These are phyloP conservation scores for Fraxinus xanthoxyloides DNA, from an alignment of 305 asterid species.

Conservation along the genomic window DNA sequence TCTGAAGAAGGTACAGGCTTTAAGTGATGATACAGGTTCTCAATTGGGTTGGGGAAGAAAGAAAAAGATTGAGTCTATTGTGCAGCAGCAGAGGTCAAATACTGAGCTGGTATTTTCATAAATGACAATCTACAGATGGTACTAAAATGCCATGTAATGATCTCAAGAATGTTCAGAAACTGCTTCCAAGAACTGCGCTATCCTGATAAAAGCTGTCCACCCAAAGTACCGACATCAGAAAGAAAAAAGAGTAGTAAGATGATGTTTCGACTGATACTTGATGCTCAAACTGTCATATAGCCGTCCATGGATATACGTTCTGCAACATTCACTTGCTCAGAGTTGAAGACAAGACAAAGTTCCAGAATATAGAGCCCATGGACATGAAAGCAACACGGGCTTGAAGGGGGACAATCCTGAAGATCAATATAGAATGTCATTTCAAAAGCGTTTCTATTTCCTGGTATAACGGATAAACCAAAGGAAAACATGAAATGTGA, in stretches of 20 bases:
- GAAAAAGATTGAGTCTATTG: neutral
- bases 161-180: neutral
- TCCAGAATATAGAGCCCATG: slow-evolving; percentile 89
- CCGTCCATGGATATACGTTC: neutral
- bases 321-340: slow-evolving; percentile 58
- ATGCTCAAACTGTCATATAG: slow-evolving; percentile 3
- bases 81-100: neutral
- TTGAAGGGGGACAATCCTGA: slow-evolving; percentile 86
- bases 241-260: neutral
- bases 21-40: neutral
- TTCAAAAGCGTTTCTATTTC: slow-evolving; percentile 1
- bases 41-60: neutral
- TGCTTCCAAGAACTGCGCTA: neutral
- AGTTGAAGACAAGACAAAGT: slow-evolving; percentile 72
- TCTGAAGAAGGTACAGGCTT: neutral
- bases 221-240: neutral
- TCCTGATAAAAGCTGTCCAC: neutral
- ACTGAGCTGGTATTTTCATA: neutral
- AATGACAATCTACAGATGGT: neutral
- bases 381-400: slow-evolving; percentile 97
- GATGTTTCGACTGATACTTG: slow-evolving; percentile 17
- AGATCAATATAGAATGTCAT: slow-evolving; percentile 15
- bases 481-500: neutral
- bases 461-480: neutral
- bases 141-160: neutral